These are phyloP conservation scores for Picochlorum costavermella DNA, from an alignment of 139 green algal genomes.

Conservation along the genomic window DNA sequence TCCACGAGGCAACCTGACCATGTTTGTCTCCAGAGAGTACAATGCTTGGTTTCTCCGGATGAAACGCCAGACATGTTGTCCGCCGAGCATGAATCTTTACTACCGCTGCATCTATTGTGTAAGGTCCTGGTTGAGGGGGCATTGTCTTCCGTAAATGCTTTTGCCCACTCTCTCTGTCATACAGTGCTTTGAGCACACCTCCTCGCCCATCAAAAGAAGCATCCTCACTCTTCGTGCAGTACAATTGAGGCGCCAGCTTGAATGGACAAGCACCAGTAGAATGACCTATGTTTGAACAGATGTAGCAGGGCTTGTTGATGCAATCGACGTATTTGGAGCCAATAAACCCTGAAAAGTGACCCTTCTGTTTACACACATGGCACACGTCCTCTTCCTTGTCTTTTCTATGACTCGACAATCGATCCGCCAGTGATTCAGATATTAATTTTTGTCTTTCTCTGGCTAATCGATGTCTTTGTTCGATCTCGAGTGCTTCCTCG, in stretches of 20 bases:
- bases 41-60: slow-evolving; percentile 45
- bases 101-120: slow-evolving; percentile 72
- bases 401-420: background rate
- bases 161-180: slow-evolving; percentile 30
- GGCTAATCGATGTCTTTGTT: too few relatives aligned
- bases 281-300: slow-evolving; percentile 74
- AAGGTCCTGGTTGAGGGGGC: slow-evolving; percentile 12
- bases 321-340: slow-evolving; percentile 75
- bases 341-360: slow-evolving; percentile 78
- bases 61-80: slow-evolving; percentile 69
- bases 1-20: slow-evolving; percentile 71
- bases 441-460: too few relatives aligned
- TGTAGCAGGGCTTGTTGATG: slow-evolving; percentile 80
- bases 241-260: slow-evolving; percentile 45
- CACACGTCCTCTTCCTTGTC: background rate
- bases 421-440: too few relatives aligned
- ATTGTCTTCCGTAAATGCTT: background rate
- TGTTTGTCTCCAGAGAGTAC: slow-evolving; percentile 76
- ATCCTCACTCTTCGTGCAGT: slow-evolving; percentile 19
- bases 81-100: slow-evolving; percentile 68
- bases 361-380: slow-evolving; percentile 73
- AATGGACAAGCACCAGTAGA: slow-evolving; percentile 77
- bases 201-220: slow-evolving; percentile 5
- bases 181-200: slow-evolving; percentile 21
- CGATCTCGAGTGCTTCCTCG: too few relatives aligned